Evolutionary conservation across 495 filamentous ascomycete species (phyloP), one percentile per base, ranked within the genome.

Genomic region (Penicillium longicatenatum): DNA sequence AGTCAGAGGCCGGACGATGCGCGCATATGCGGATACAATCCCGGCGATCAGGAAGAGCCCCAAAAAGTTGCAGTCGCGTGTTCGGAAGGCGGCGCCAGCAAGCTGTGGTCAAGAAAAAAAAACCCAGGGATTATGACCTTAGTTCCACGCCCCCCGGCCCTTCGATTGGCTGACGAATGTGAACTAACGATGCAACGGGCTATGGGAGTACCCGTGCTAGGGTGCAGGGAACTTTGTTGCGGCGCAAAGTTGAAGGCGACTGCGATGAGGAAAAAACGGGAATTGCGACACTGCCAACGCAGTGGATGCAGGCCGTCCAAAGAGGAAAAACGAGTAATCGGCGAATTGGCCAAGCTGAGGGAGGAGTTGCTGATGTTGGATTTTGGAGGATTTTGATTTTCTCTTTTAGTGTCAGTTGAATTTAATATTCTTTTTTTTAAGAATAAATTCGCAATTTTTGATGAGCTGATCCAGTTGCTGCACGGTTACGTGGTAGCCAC

Each of bases 281-380:
- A 52, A 62, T 71, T 70, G 70, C 67, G 67, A 67, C 64, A 65
- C 68, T 72, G 75, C 70, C 73, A 75, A 61, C 72, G 65, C 72
- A 77, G 68, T 69, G 52, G 63, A 74, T 75, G 75, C 75, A 77
- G 67, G 66, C 57, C 66, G 66, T 76, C 75, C 57, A 74, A 77
- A 74, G 54, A 43, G 75, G 75, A 71, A 59, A 49, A 59, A 49
- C 54, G 66, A 71, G 60, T 61, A 74, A 73, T 75, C 69, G 65
- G 73, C 59, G 70, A 69, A 61, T 65, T 67, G 61, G 57, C 65
- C 66, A 67, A 73, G 62, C 58, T 56, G 46, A 54, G 52, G 47
- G 46, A 54, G 52, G 47, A 44, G 39, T 64, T 60, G 70, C 67
- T 62, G 69, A 71, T 64, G 68, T 68, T 70, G 59, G 57, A 61